Evolutionary conservation across 768 basidiomycete species (phyloP), one percentile per base, ranked within the genome.

Genomic region (Pisolithus orientalis): DNA sequence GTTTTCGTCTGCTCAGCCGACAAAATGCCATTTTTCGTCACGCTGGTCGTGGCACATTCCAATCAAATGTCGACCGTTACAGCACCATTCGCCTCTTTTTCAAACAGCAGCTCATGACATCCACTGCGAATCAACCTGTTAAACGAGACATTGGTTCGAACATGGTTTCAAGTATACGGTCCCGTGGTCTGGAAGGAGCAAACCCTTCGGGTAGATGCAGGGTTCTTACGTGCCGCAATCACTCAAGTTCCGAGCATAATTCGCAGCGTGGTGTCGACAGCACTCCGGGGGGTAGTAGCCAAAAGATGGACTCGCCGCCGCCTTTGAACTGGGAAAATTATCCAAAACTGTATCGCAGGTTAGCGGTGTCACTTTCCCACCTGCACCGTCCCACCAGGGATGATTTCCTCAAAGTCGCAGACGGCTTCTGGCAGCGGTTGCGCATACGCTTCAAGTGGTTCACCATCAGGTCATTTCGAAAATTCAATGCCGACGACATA

Each of bases 381-480:
- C 73, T 81, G 45, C 84, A 82, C 56, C 75, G 87, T 37, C 95
- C 94, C 0, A 90, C 91, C 0, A 82, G 85, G 40, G 94, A 96
- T 43, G 91, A 97, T 64, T 85, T 98, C 53, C 77, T 98, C 34
- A 82, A 80, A 17, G 86, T 91, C 4, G 85, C 94, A 4, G 87
- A 79, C 29, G 84, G 86, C n/a, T 94, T 94, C 66, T 93, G 93
- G 85, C 81, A 95, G 58, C 83, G 96, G 3, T 67, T 87, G 24
- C 80, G 85, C 21, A 88, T 98, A 59, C 81, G 92, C n/a, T 91
- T 97, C 74, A 93, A 93, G 65, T 99, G 96, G 96, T 88, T 94
- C 58, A 92, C 92, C 10, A 94, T 98, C 60, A 79, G 90, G 56
- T 92, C 90, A 4, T 99, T 96, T 72, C 82, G 95, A 44, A 85